Percentiles rank a stretch among this genome's conserved stretches.
Evolutionary conservation across 108 stramenopile genomes (phyloP).

Genomic region (Nitzschia sp.): DNA sequence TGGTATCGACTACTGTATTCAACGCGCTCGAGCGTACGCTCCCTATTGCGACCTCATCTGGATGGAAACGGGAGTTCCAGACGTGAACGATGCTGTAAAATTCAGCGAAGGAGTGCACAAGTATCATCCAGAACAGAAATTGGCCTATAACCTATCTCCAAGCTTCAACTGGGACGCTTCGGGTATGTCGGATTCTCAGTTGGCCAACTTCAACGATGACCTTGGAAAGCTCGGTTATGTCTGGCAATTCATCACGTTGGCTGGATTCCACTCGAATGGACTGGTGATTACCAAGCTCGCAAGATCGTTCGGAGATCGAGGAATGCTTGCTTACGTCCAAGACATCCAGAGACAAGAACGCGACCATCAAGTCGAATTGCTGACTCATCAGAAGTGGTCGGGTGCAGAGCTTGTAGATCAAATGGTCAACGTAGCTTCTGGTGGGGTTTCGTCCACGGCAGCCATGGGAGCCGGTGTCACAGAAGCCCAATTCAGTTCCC

Average conservation of each 20-base stretch:
- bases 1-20: slow-evolving; percentile 92
- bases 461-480: slow-evolving; percentile 94
- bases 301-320: slow-evolving; percentile 81
- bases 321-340: slow-evolving; percentile 94
- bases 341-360: slow-evolving; percentile 92
- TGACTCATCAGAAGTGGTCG: slow-evolving; percentile 95
- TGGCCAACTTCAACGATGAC: slow-evolving; percentile 87
- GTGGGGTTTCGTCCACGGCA: slow-evolving; percentile 87
- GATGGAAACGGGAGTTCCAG: slow-evolving; percentile 92
- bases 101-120: slow-evolving; percentile 74
- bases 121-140: slow-evolving; percentile 85
- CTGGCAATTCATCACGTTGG: slow-evolving; percentile 97
- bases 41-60: slow-evolving; percentile 92
- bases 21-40: slow-evolving; percentile 90
- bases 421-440: slow-evolving; percentile 90
- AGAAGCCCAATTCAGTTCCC: slow-evolving; percentile 74
- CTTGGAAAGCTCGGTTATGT: slow-evolving; percentile 89
- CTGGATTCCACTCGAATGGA: slow-evolving; percentile 95
- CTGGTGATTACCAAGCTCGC: slow-evolving; percentile 87
- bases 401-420: slow-evolving; percentile 95
- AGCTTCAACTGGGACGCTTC: slow-evolving; percentile 97
- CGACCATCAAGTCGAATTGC: slow-evolving; percentile 78
- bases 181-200: slow-evolving; percentile 83
- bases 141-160: slow-evolving; percentile 95
- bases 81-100: slow-evolving; percentile 77